A percentile compares a stretch with the other conserved stretches of the same genome.
Conservation (phyloP, 2,329 filamentous ascomycete species). For the Alternaria sp. region DNA sequence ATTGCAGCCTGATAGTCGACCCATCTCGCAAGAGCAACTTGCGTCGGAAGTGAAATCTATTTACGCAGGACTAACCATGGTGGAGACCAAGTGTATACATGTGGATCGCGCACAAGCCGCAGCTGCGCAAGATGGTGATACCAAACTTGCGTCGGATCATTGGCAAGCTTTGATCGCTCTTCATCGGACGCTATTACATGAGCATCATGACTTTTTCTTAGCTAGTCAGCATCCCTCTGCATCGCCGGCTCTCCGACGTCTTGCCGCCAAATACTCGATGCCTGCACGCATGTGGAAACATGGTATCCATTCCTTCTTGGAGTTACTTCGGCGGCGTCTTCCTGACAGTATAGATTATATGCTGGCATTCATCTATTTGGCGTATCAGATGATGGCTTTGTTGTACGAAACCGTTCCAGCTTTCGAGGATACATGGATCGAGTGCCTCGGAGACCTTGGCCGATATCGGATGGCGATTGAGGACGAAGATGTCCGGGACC, state of each 20-base stretch:
- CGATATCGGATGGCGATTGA: conserved; percentile 93
- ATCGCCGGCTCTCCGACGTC: conserved; percentile 66
- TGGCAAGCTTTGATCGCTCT: conserved; percentile 85
- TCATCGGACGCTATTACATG: conserved; percentile 79
- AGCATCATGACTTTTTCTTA: conserved; percentile 71
- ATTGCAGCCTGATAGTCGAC: conserved; percentile 67
- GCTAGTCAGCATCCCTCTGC: conserved; percentile 84
- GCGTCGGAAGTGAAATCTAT: conserved; percentile 83
- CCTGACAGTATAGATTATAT: conserved; percentile 85
- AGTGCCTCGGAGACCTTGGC: conserved; percentile 85
- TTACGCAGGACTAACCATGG: conserved; percentile 82
- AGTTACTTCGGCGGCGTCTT: conserved; percentile 69
- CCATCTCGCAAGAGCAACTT: conserved; percentile 79
- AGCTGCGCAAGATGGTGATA: conserved; percentile 57
- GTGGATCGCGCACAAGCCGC: conserved; percentile 70
- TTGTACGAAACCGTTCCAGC: conserved; percentile 83
- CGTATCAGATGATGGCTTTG: conserved; percentile 88
- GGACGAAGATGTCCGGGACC: conserved; percentile 74
- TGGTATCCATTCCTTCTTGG: conserved; percentile 85
- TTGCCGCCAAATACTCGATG: conserved; percentile 87
- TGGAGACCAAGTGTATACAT: conserved; percentile 86
- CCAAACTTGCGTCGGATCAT: conserved; percentile 66
- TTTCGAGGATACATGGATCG: conserved; percentile 91
- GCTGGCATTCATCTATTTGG: conserved; percentile 86
- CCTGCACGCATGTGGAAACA: conserved; percentile 93